Evolutionary conservation across 148 eudicot genomes (phyloP).

Genomic region (Vaccinium myrtillus): DNA sequence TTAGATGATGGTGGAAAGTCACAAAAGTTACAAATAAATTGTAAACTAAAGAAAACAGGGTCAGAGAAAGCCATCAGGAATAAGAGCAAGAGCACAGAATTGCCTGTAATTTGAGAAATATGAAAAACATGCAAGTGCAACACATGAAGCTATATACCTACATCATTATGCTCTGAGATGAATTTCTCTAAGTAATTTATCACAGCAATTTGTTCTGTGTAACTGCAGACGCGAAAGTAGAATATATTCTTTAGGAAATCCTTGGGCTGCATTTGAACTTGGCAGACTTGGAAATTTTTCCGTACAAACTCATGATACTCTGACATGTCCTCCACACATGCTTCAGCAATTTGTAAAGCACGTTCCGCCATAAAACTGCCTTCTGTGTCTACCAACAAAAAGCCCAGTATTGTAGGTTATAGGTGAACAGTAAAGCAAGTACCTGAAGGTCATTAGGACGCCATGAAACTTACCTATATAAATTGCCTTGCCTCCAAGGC

Average conservation of each 20-base stretch:
- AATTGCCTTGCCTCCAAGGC: conserved; percentile 84
- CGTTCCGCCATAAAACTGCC: conserved; percentile 99
- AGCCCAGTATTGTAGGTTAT: not conserved
- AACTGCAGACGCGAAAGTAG: conserved; percentile 85
- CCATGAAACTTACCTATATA: conserved; percentile 62
- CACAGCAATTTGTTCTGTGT: conserved; percentile 87
- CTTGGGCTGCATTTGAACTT: conserved; percentile 47
- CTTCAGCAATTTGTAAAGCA: conserved; percentile 89
- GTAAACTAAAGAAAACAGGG: not conserved
- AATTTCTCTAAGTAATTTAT: conserved; percentile 84
- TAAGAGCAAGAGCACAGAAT: not conserved
- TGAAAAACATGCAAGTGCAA: not conserved
- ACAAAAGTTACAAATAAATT: not conserved
- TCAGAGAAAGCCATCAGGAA: not conserved
- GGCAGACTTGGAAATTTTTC: conserved; percentile 35
- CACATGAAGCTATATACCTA: conserved; percentile 30
- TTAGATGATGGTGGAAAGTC: not conserved
- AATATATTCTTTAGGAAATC: conserved; percentile 76
- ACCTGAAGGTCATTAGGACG: conserved; percentile 6
- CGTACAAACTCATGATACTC: conserved; percentile 38
- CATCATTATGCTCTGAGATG: conserved; percentile 79
- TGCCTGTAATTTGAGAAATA: conserved; percentile 3
- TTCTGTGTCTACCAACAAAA: conserved; percentile 68
- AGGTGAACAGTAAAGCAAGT: not conserved
- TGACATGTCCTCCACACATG: conserved; percentile 68